Evolutionary conservation across 352 stramenopile genomes (phyloP), one percentile per base, ranked within the genome.

Genomic region (Pythium brachiatum): DNA sequence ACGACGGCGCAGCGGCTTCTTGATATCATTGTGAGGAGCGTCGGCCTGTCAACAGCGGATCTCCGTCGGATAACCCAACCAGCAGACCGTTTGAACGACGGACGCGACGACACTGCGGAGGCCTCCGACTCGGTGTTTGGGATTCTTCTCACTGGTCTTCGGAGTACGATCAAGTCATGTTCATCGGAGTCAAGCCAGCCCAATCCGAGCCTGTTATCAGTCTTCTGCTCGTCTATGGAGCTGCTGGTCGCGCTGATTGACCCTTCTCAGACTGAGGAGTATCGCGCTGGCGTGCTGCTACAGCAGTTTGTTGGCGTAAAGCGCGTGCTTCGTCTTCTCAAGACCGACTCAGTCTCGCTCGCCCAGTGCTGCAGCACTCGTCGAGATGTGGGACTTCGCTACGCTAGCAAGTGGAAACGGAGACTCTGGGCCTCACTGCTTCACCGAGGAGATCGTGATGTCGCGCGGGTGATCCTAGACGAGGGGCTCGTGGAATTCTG

Each of bases 371-470:
- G 57, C 26, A 32, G 46, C 29, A 20, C 16, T 15, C 29, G 29
- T 0, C 36, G 11, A 15, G 23, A n/a, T 5, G 21, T 7, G 9
- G 43, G 26, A 3, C 32, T 66, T 1, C 29, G 7, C 20, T 66
- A 57, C 47, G 43, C 31, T 1, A 13, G 47, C 1, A 32, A 31
- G 1, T 18, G 38, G 6, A 62, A 68, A 27, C 47, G 21, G n/a
- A 20, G 61, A n/a, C 53, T 68, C 7, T 68, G 61, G 61, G 26
- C 51, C 6, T 56, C 61, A n/a, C 34, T 68, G 15, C 43, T 68
- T 3, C 23, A 25, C 6, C 46, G 27, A 21, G 36, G 61, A 41
- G 54, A 63, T n/a, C 44, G 44, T 8, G 54, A 62, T 26, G 27
- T 63, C 38, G 53, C 39, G 27, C 54, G 48, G 0, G 44, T 25